Percentiles rank a stretch among this genome's conserved stretches.
Conservation (phyloP, 176 grass and related monocot genomes). For the Carex pumila region DNA sequence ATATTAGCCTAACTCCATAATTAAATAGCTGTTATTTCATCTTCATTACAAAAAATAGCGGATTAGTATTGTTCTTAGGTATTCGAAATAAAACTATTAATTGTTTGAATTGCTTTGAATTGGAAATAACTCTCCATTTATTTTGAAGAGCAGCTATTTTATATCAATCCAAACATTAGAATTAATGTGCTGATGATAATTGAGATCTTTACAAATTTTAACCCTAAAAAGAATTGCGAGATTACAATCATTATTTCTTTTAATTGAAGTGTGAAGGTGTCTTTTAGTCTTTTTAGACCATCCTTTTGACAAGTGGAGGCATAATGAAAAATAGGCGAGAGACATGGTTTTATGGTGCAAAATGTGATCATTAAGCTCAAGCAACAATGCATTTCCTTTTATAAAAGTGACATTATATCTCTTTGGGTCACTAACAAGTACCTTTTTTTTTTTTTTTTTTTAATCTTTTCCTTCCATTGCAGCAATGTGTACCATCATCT, state of each 20-base stretch:
- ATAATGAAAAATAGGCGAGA: slow-evolving; percentile 11
- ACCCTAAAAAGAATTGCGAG: background rate
- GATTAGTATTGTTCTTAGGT: no score
- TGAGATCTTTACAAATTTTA: background rate
- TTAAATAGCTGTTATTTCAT: no score
- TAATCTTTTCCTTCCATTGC: background rate
- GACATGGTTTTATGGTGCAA: slow-evolving; percentile 31
- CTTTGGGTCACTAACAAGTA: slow-evolving; percentile 20
- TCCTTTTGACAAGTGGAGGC: background rate
- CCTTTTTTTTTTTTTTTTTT: background rate
- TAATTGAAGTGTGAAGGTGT: background rate
- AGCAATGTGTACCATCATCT: background rate
- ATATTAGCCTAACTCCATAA: no score
- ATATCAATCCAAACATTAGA: no score
- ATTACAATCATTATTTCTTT: background rate
- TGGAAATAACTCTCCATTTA: no score
- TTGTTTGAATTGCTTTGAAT: no score
- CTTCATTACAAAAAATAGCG: no score
- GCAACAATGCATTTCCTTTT: slow-evolving; percentile 1
- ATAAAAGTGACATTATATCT: background rate
- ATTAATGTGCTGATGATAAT: background rate
- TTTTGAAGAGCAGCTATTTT: no score
- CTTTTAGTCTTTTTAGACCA: slow-evolving; percentile 11
- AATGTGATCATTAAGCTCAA: slow-evolving; percentile 26
- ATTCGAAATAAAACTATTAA: no score